Evolutionary conservation across 1,284 basidiomycete species (phyloP), one percentile per base, ranked within the genome.

Genomic region (Cryptococcus sp.): DNA sequence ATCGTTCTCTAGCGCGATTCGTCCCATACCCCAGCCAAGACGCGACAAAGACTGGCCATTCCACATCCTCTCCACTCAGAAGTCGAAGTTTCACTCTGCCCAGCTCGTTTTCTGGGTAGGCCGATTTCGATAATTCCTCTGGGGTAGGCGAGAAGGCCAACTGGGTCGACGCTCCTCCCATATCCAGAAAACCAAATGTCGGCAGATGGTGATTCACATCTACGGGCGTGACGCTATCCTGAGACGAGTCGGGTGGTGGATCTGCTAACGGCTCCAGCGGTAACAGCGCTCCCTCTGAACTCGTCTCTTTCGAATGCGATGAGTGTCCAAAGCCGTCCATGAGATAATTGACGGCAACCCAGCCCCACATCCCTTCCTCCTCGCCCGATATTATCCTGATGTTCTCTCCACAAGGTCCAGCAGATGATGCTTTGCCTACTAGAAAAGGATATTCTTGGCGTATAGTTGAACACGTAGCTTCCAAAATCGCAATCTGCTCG

Each of bases 21-120:
- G 96, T 98, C 21, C 96, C 96, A 69, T 94, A 99, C 5, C 94
- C 96, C 24, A 99, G 79, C 91, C 96, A 98, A 0, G 93, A 98
- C 46, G 94, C 96, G 47, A 97, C 93, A 61, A 98, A 99, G 16
- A 99, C 91, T 54, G 86, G 84, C 77, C 97, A 93, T 55, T 82
- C 81, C 46, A 98, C 87, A 59, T 90, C 86, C 65, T 87, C 82
- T 3, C 94, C 93, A 31, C 86, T 83, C 39, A 98, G 74, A 45
- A 96, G 79, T 53, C 88, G 82, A 45, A 98, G 72, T 21, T 85
- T 81, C 32, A 99, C 89, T 54, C 86, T 84, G 40, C 87, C 81
- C n/a, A 96, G 78, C 52, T 85, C 82, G 45, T 83, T 80, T 23
- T 80, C 59, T 44, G 72, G 62, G 46, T 61, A 71, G 24, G 54